These are phyloP conservation scores for Azolla pinnata DNA, from an alignment of 75 land plant species.

Conservation along the genomic window DNA sequence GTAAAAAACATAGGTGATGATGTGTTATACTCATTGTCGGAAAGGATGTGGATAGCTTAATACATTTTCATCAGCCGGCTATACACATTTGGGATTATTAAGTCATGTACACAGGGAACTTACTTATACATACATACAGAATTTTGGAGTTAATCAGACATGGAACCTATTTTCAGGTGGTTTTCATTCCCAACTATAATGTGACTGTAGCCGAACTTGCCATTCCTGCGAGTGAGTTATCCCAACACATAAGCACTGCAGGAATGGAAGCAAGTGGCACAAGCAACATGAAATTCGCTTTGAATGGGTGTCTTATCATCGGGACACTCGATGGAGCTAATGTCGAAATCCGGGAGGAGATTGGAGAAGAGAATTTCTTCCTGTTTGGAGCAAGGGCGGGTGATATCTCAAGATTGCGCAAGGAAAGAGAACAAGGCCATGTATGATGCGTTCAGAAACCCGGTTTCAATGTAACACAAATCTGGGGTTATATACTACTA, in stretches of 20 bases:
- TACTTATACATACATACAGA: background rate
- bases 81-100: background rate
- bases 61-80: background rate
- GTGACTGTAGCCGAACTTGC: slow-evolving; percentile 87
- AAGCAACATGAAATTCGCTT: slow-evolving; percentile 97
- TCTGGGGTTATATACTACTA: background rate
- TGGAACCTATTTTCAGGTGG: slow-evolving; percentile 42
- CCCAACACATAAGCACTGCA: slow-evolving; percentile 98
- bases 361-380: slow-evolving; percentile 91
- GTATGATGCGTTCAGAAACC: slow-evolving; percentile 17
- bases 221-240: slow-evolving; percentile 92
- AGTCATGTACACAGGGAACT: background rate
- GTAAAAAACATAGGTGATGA: background rate
- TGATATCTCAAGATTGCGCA: slow-evolving; percentile 67
- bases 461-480: background rate
- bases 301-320: slow-evolving; percentile 92
- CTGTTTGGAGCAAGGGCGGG: slow-evolving; percentile 91
- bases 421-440: slow-evolving; percentile 78
- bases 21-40: background rate
- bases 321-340: slow-evolving; percentile 98
- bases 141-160: background rate
- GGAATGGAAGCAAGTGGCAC: slow-evolving; percentile 99
- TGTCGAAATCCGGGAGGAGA: slow-evolving; percentile 94
- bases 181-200: slow-evolving; percentile 94
- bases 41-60: background rate